Base-by-base conservation (phyloP, 2,329 filamentous ascomycete genomes). In the Juglanconis juglandina region DNA sequence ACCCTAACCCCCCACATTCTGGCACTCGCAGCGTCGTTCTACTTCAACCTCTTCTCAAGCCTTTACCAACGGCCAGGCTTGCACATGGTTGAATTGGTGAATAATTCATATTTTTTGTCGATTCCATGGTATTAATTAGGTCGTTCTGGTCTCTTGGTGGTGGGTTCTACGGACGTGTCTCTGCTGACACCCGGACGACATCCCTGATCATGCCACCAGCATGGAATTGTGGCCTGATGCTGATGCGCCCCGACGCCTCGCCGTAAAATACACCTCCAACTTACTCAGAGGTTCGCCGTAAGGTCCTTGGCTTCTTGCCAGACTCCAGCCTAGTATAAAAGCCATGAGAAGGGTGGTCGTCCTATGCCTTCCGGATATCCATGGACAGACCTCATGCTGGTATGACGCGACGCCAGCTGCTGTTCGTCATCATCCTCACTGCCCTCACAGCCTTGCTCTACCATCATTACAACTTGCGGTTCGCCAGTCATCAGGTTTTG, bases 371-470 rank as follows among this genome's bases (percentile, higher is more conserved):
- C 32, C 34, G 13, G 9, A 30, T 41, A 24, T 35, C 7, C 14
- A 47, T 11, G 13, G 39, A 4, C 34, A 52, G 37, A 42, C 46
- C 59, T 41, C 49, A 57, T 52, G 32, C 37, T 60, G 60, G 57
- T 39, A 63, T 73, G 11, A 74, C 75, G 10, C 60, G 49, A 41
- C 57, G 65, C 13, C 50, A 56, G 35, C 35, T 64, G 4, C 47
- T 64, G 5, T 14, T 60, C 32, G 34, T 59, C 53, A 11, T 60
- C 14, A n/a, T 64, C 4, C 5, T 60, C 8, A 60, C 62, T 5
- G 55, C 50, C 6, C 17, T 60, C 17, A 58, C 60, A 3, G 51
- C 54, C 35, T 59, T 62, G 6, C 34, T 64, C 11, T 63, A 60
- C 6, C 53, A 58, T 8, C 48, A 34, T 10, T 35, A 44, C 9